Conservation (phyloP, 2,329 filamentous ascomycete species). For the Fusarium solani-melongenae region DNA sequence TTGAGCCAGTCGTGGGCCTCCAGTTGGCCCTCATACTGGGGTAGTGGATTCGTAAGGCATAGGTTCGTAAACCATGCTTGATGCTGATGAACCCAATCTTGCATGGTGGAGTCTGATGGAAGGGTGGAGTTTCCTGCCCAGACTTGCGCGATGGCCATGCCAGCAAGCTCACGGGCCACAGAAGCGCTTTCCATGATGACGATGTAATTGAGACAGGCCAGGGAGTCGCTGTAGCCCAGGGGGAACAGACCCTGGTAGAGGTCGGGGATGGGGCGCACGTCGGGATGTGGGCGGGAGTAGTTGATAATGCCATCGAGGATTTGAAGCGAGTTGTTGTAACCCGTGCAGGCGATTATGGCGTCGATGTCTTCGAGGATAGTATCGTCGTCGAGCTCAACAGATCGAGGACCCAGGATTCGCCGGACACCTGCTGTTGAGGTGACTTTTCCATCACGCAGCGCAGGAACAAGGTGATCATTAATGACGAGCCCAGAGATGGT, state of each 20-base stretch:
- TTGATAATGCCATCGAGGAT: slow-evolving; percentile 22
- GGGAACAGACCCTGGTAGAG: slow-evolving; percentile 57
- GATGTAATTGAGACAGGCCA: slow-evolving; percentile 53
- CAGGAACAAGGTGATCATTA: slow-evolving; percentile 33
- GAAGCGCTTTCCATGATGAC: slow-evolving; percentile 47
- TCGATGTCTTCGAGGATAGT: slow-evolving; percentile 40
- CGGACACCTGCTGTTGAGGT: slow-evolving; percentile 12
- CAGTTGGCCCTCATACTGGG: slow-evolving; percentile 33
- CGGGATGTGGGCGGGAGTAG: slow-evolving; percentile 12
- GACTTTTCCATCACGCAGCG: slow-evolving; percentile 20
- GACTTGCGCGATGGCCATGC: slow-evolving; percentile 55
- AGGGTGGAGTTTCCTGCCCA: slow-evolving; percentile 52
- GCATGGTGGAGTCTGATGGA: slow-evolving; percentile 50
- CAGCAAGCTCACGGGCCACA: slow-evolving; percentile 53
- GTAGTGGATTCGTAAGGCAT: slow-evolving; percentile 17
- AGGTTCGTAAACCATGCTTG: slow-evolving; percentile 25
- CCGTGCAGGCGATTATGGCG: slow-evolving; percentile 48
- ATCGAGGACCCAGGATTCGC: slow-evolving; percentile 31
- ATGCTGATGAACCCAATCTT: slow-evolving; percentile 27
- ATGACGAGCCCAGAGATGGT: slow-evolving; percentile 25
- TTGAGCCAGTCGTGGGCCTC: slow-evolving; percentile 47
- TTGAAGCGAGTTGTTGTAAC: slow-evolving; percentile 44
- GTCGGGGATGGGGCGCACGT: slow-evolving; percentile 41
- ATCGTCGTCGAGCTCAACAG: slow-evolving; percentile 41
- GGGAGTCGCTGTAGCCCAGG: slow-evolving; percentile 50